Evolutionary conservation across 352 stramenopile species (phyloP).

Genomic region (Globisporangium barbulae): DNA sequence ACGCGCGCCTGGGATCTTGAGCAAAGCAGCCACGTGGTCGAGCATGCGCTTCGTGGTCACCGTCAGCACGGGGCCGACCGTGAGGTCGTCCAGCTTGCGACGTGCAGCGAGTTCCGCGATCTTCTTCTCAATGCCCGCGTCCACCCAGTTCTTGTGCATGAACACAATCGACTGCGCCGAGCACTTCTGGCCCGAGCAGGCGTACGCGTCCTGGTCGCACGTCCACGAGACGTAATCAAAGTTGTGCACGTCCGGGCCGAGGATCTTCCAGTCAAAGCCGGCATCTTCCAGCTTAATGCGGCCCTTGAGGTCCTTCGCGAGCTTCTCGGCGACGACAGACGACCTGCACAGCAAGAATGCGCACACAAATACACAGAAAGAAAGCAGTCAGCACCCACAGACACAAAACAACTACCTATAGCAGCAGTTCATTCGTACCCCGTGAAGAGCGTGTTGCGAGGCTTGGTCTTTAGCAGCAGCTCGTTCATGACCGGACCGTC

Average conservation of each 20-base stretch:
- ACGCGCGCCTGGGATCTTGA: slow-evolving; percentile 92
- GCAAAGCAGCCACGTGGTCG: slow-evolving; percentile 88
- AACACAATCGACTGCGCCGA: slow-evolving; percentile 98
- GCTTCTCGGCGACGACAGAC: slow-evolving; percentile 90
- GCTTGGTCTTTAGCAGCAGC: slow-evolving; percentile 92
- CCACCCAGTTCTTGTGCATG: slow-evolving; percentile 96
- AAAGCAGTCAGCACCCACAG: not conserved
- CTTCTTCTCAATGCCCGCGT: slow-evolving; percentile 92
- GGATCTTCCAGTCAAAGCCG: slow-evolving; percentile 98
- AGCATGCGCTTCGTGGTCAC: slow-evolving; percentile 96
- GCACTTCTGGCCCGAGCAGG: slow-evolving; percentile 98
- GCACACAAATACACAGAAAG: slow-evolving; percentile 6
- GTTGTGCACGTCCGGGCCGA: slow-evolving; percentile 94
- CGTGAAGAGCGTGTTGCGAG: slow-evolving; percentile 98
- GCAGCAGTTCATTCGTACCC: slow-evolving; percentile 42
- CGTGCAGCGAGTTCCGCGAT: slow-evolving; percentile 87
- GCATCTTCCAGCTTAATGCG: slow-evolving; percentile 97
- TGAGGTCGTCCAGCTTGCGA: slow-evolving; percentile 93
- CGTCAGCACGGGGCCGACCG: slow-evolving; percentile 96
- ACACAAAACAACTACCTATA: not conserved
- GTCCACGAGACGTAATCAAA: slow-evolving; percentile 98
- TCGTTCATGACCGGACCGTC: slow-evolving; percentile 93
- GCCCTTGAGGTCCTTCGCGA: slow-evolving; percentile 90
- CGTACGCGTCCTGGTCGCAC: slow-evolving; percentile 98
- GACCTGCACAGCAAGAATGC: slow-evolving; percentile 39